phyloP scores from a whole-genome alignment of 768 basidiomycete species.

The Hygrocybe coccinea region DNA sequence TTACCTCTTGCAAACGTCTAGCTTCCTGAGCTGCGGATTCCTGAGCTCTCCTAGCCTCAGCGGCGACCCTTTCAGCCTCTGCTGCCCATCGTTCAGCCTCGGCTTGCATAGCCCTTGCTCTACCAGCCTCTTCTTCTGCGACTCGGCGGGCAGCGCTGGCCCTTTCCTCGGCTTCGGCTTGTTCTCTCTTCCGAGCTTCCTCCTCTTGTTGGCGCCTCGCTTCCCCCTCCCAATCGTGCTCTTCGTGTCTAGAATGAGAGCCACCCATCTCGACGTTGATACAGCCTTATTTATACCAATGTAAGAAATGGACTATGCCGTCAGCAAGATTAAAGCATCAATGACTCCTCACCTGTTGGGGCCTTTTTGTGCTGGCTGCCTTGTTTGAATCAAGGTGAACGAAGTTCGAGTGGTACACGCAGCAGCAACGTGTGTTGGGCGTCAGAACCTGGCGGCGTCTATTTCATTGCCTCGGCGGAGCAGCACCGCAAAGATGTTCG shows the following conservation, averaged over 20 bases:
- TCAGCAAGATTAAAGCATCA: too few species aligned
- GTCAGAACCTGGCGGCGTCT: too few species aligned
- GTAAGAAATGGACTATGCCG: too few species aligned
- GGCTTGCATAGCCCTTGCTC: not conserved
- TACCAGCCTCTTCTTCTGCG: not conserved
- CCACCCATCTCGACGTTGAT: not conserved
- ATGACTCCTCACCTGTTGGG: too few species aligned
- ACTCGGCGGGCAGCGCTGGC: not conserved
- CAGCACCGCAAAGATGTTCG: too few species aligned
- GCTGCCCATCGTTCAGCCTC: not conserved
- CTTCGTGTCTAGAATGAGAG: conserved; percentile 3
- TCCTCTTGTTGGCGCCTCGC: not conserved
- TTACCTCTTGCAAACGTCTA: not conserved
- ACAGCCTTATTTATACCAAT: not conserved
- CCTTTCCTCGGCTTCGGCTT: not conserved
- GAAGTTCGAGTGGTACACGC: too few species aligned
- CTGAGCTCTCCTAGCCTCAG: not conserved
- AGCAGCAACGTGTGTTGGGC: too few species aligned
- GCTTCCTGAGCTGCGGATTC: not conserved
- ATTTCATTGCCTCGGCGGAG: too few species aligned
- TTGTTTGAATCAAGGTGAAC: too few species aligned
- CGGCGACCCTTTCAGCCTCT: conserved; percentile 1
- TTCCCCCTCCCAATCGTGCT: not conserved
- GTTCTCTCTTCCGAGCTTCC: not conserved
- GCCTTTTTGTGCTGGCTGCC: too few species aligned